These are phyloP conservation scores for Lichina pygmaea DNA, from an alignment of 495 filamentous ascomycete genomes.

Conservation along the genomic window DNA sequence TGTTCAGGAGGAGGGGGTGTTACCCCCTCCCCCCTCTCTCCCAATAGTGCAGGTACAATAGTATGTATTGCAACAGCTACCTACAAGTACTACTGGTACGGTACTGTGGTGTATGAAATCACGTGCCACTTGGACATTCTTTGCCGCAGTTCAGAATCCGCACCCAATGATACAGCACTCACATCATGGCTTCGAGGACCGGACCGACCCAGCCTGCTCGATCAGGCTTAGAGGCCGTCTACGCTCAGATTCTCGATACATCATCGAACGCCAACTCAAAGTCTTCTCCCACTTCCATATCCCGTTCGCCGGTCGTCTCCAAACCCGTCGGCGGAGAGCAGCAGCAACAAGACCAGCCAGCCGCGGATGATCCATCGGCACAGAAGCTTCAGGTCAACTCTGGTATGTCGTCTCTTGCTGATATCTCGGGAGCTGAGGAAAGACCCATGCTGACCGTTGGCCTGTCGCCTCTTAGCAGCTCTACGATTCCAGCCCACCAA, in stretches of 20 bases:
- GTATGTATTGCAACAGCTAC: too few relatives aligned
- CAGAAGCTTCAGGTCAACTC: constrained; percentile 51
- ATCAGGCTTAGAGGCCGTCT: constrained; percentile 25
- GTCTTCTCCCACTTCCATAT: constrained; percentile 33
- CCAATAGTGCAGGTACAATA: too few relatives aligned
- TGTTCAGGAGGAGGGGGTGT: too few relatives aligned
- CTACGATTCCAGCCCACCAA: constrained; percentile 74
- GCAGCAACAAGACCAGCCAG: constrained; percentile 14
- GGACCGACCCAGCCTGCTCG: constrained; percentile 5
- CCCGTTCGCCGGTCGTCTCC: constrained; percentile 57
- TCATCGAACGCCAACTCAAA: constrained; percentile 13
- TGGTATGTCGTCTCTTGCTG: constrained; percentile 26
- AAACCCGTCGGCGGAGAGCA: constrained; percentile 19
- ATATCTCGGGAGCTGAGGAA: constrained; percentile 16
- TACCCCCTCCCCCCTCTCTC: too few relatives aligned
- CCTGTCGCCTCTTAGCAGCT: constrained; percentile 24
- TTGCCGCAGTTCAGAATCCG: too few relatives aligned
- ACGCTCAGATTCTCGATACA: constrained; percentile 34
- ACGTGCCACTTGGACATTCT: too few relatives aligned
- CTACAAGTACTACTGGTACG: too few relatives aligned
- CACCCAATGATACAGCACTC: too few relatives aligned
- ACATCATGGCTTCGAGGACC: too few relatives aligned
- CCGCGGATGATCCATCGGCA: constrained; percentile 18
- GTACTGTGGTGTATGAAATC: too few relatives aligned
- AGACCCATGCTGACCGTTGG: constrained; percentile 13